Base-by-base conservation (phyloP, 2,329 filamentous ascomycete genomes). In the Colletotrichum simmondsii region DNA sequence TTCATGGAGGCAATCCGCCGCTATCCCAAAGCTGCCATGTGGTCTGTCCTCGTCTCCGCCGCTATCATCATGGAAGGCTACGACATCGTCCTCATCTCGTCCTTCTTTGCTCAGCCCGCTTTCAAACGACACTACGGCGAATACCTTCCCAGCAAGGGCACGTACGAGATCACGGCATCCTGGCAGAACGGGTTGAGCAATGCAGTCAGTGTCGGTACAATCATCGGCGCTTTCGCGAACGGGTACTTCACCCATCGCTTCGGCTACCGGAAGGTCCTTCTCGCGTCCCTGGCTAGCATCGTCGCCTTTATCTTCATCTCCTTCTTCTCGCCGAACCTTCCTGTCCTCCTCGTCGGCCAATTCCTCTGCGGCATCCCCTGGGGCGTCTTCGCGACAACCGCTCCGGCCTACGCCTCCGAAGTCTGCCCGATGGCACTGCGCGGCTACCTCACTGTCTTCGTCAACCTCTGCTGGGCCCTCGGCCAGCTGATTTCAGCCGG, bases 141-240 rank as follows among this genome's bases (percentile, higher is more conserved):
- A 19, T 76, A 77, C 24, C 14, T 60, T 7, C 73, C 46, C 22
- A 54, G 11, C 10, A 75, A 49, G 70, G 75, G 19, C 68, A 71
- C 54, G 5, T 82, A 81, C 63, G 79, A 88, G 73, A 79, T 90
- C 26, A 80, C 84, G 0, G 84, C 85, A 0, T 75, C 83, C 0
- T 90, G 88, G 88, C 87, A 89, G 76, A 82, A 85, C 4, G 86
- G 83, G 0, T 78, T 90, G 0, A 79, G 80, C 30, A 86, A 86
- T 35, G 86, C 81, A 1, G 80, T 83, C 0, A 78, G 81, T 14
- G 82, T 86, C 12, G 88, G 88, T 4, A 81, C 83, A 16, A 86
- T 90, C 28, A 69, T 89, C 3, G 88, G 87, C 1, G 80, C 86
- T 1, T 79, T 87, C 10, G 73, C 86, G 22, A 86, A 85, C 70